Evolutionary conservation across 2,329 filamentous ascomycete genomes (phyloP), one percentile per base, ranked within the genome.

Genomic region (Arthroderma sp.): DNA sequence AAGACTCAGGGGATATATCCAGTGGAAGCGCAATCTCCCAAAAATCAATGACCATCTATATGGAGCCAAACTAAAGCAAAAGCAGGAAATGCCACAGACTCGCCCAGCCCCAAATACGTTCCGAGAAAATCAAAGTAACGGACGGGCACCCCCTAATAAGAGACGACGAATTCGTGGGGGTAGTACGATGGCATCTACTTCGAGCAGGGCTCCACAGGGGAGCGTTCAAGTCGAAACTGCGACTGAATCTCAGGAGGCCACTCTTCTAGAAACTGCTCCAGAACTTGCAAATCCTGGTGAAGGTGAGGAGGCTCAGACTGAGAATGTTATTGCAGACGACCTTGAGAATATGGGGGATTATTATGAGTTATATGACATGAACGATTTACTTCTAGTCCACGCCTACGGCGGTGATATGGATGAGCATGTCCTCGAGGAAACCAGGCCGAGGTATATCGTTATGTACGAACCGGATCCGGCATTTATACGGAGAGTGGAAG

Each of bases 401-500:
- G 83, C 91, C 1, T 98, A 94, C 60, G 87, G 94, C 48, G 88
- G 88, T 7, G 91, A 96, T 59, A 83, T 89, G 68, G 91, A 98
- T 61, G 91, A 96, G 59, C 85, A 94, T 60, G 75, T 96, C n/a
- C 74, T 98, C 1, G 89, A 98, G 61, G 91, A 98, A 64, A 74
- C 91, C 47, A 87, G 85, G 57, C 91, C 91, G 31, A 80, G 85
- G 48, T 95, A 95, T 62, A 86, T 98, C 47, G 83, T 98, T 66
- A 96, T 98, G 91, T 98, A 95, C 63, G 91, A 96, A 60, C 89
- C 91, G 1, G 87, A 96, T 52, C 80, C 89, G 3, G 81, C 89
- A 3, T 98, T 98, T 61, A 94, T 96, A 56, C 80, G 91, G 9
- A 75, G 89, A 33, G 83, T 98, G 15, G 91, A 98, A 61, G 88